Evolutionary conservation across 176 grass and related monocot genomes (phyloP).

Genomic region (Olyra latifolia): DNA sequence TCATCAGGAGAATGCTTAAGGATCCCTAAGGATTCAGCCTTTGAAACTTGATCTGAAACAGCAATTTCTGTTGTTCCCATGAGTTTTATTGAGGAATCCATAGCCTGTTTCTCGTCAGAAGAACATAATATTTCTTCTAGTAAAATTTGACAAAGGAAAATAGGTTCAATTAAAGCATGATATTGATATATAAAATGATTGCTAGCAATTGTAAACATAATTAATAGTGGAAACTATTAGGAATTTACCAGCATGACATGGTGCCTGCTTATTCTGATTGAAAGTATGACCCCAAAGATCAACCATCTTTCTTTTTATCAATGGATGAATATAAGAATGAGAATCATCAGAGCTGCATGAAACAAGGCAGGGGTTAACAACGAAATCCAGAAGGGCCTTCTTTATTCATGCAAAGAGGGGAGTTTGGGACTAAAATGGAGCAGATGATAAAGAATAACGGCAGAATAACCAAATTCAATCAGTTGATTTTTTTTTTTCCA

Average conservation of each 20-base stretch:
- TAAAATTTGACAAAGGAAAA: constrained; percentile 25
- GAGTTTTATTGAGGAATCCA: constrained; percentile 23
- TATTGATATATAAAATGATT: constrained; percentile 1
- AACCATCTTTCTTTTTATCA: constrained; percentile 73
- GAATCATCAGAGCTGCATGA: constrained; percentile 67
- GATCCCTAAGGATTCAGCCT: constrained; percentile 56
- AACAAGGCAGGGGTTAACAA: constrained; percentile 26
- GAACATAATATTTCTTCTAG: constrained; percentile 31
- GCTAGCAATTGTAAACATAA: constrained; percentile 4
- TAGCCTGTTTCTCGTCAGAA: constrained; percentile 18
- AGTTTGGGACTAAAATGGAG: background rate
- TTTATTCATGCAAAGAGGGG: constrained; percentile 10
- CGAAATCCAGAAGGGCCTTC: background rate
- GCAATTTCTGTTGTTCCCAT: constrained; percentile 35
- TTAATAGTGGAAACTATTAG: constrained; percentile 20
- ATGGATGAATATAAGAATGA: constrained; percentile 69
- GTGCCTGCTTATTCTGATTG: constrained; percentile 43
- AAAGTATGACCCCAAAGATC: constrained; percentile 44
- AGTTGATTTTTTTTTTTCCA: constrained; percentile 13
- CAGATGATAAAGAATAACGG: background rate
- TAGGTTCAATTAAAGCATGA: constrained; percentile 6
- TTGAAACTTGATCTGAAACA: constrained; percentile 50
- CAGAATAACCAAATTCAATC: constrained; percentile 20
- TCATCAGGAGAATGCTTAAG: constrained; percentile 82
- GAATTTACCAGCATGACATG: constrained; percentile 54